Evolutionary conservation across 2,329 filamentous ascomycete genomes (phyloP), one percentile per base, ranked within the genome.

Genomic region (Decorospora gaudefroyi): DNA sequence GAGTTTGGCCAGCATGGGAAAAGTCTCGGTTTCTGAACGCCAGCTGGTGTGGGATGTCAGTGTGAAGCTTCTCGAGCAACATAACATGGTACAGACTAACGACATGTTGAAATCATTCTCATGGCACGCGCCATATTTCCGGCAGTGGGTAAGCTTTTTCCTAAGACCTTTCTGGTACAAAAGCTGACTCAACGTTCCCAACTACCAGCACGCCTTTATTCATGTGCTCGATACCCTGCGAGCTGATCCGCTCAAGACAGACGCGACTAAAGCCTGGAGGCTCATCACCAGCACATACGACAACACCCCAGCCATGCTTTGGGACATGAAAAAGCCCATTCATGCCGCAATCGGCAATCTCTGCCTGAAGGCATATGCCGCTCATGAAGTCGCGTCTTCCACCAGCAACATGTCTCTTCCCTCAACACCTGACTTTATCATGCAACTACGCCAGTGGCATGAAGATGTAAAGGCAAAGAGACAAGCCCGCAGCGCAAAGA

Each of bases 11-110:
- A 81, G 37, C 78, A 87, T 48, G 81, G 81, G 41, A 73, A 89
- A 1, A 86, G 88, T 59, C 68, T 82, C 15, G 83, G 83, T 0
- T 81, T 83, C 4, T 76, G 89, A 48, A 12, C 28, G 30, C 6
- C 10, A 26, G 11, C 16, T 34, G 10, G 34, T 48, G 3, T 48
- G 39, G 45, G 34, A 35, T 21, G 28, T 37, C 8, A 34, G 39
- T 31, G 16, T 48, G 16, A 85, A 90, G 59, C 80, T 89, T 17
- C 78, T 88, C 33, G 86, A 90, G 62, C 81, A 86, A 61, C 79
- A 79, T 18, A 73, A 82, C 35, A 74, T 85, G 2, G 68, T 89
- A 6, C 80, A 84, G 57, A 78, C 75, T 0, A 83, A 87, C 46
- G 70, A 74, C 25, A 72, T 75, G 11, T 82, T 78, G 0, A 69